Conservation (phyloP, 805 yeast species). For the Ogataea nitratoaversa region DNA sequence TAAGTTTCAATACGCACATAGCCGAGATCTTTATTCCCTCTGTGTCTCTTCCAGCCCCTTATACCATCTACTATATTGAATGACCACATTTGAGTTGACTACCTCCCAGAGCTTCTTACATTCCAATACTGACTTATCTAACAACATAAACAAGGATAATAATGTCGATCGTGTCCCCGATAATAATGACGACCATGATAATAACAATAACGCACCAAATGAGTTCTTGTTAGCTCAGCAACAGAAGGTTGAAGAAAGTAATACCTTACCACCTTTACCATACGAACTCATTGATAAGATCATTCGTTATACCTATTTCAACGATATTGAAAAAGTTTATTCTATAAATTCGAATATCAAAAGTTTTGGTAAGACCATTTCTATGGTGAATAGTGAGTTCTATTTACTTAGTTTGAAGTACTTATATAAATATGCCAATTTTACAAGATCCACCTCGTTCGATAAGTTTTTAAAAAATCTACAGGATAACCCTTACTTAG, state of each 20-base stretch:
- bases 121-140: background rate
- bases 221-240: constrained; percentile 15
- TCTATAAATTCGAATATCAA: constrained; percentile 29
- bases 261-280: constrained; percentile 25
- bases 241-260: constrained; percentile 11
- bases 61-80: background rate
- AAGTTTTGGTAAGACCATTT: constrained; percentile 23
- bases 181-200: background rate
- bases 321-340: constrained; percentile 24
- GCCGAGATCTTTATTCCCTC: background rate
- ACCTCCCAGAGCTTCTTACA: background rate
- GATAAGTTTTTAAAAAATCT: constrained; percentile 62
- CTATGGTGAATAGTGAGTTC: constrained; percentile 51
- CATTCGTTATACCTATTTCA: constrained; percentile 28
- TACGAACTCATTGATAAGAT: constrained; percentile 31
- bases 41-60: background rate
- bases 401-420: constrained; percentile 54
- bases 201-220: constrained; percentile 6
- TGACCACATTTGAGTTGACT: constrained; percentile 19
- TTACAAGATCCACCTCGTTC: constrained; percentile 78
- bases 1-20: no score
- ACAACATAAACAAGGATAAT: background rate
- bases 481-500: constrained; percentile 41
- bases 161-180: background rate
- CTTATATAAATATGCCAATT: constrained; percentile 62